Evolutionary conservation across 202 grass and related monocot genomes (phyloP), one percentile per base, ranked within the genome.

Genomic region (Zizania palustris): DNA sequence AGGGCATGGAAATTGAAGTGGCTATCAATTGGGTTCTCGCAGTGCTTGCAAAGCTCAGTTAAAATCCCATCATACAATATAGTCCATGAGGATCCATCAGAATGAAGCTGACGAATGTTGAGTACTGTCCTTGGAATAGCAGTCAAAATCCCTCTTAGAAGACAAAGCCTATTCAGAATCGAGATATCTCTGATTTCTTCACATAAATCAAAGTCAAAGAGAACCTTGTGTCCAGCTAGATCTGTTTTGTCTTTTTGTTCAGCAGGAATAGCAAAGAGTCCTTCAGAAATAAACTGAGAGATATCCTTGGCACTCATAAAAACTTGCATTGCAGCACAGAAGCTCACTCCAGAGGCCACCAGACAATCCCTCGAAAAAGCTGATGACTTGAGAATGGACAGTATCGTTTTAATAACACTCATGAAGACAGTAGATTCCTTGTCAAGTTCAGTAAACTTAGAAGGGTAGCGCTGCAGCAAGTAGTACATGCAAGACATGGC

Each of bases 401-500:
- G 65, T 84, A 98, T 94, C 2, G 87, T 87, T 74, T 80, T 76
- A 77, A 98, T 46, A 63, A 82, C 77, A 67, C 67, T 85, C 69
- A 39, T 83, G 60, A 95, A 95, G 74, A 94, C 73, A 78, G 16
- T 75, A 28, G 89, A 92, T 45, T 73, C 80, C 72, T 88, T 81
- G 33, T 90, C 80, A 37, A 83, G 79, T 39, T 71, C 85, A 45
- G 74, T 64, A 72, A 98, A 95, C 72, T 83, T 88, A 53, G 74
- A 86, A 15, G 95, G 89, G 79, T 94, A 95, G 68, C 85, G 81
- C 82, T 98, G 95, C 75, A 98, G 85, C 89, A 98, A 83, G 83
- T 98, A 98, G 67, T 98, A 98, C 85, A 98, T 84, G 83, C 95
- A 98, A 78, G 95, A 98, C 95, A 98, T 92, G 61, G 95, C 85